phyloP scores from a whole-genome alignment of 768 basidiomycete genomes.

The Rhizopogon vesiculosus region DNA sequence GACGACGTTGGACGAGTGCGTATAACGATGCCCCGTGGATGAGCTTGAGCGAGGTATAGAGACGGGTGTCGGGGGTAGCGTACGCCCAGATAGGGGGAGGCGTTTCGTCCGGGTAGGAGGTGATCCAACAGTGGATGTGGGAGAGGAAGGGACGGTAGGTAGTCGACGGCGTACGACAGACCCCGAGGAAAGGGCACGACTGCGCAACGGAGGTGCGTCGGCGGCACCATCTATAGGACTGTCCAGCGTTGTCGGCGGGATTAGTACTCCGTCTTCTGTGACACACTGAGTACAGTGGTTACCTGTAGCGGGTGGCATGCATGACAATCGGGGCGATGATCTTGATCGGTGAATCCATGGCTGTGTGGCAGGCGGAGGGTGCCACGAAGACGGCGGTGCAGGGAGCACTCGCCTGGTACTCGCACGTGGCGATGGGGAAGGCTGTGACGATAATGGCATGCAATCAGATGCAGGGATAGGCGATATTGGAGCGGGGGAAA shows the following conservation, averaged over 20 bases:
- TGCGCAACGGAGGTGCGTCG: conserved; percentile 5
- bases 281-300: not conserved
- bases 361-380: conserved; percentile 25
- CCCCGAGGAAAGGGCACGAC: conserved; percentile 16
- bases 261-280: conserved; percentile 8
- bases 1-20: conserved; percentile 10
- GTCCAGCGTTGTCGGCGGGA: conserved; percentile 10
- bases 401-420: conserved; percentile 22
- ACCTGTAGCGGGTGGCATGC: conserved; percentile 1
- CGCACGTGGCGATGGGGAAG: conserved; percentile 14
- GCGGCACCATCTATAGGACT: conserved; percentile 11
- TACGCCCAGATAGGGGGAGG: conserved; percentile 23
- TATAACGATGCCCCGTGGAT: conserved; percentile 12
- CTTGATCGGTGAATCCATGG: conserved; percentile 29
- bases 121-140: conserved; percentile 10
- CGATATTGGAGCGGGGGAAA: conserved; percentile 21
- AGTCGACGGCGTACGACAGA: conserved; percentile 21
- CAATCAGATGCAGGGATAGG: conserved; percentile 27
- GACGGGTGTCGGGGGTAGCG: conserved; percentile 38
- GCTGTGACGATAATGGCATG: conserved; percentile 16
- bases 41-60: conserved; percentile 13
- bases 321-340: conserved; percentile 32
- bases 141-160: conserved; percentile 27
- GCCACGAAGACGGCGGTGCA: conserved; percentile 24
- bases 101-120: conserved; percentile 8